These are phyloP conservation scores for Magnolia kwangsiensis DNA, from an alignment of 164 flowering plant species.

Conservation along the genomic window DNA sequence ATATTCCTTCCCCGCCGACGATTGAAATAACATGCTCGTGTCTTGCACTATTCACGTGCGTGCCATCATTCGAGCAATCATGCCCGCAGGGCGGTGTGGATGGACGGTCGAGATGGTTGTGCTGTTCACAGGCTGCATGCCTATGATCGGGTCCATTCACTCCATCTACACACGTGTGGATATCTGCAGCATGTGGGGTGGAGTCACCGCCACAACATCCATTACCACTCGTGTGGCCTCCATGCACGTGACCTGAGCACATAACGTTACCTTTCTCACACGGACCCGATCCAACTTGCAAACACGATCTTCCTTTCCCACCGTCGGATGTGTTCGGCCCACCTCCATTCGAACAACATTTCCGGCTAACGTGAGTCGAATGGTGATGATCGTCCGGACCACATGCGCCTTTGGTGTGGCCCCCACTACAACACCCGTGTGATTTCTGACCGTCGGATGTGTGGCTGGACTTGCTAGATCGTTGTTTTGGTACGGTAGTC, in stretches of 20 bases:
- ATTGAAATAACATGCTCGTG: background rate
- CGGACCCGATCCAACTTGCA: background rate
- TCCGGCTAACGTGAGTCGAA: slow-evolving; percentile 4
- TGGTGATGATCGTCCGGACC: background rate
- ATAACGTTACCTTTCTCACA: background rate
- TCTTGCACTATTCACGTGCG: background rate
- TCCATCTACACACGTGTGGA: background rate
- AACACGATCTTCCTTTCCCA: background rate
- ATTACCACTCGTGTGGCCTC: background rate
- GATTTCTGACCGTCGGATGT: slow-evolving; percentile 3
- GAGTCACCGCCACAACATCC: background rate
- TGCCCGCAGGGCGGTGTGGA: too few species aligned
- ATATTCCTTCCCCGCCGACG: background rate
- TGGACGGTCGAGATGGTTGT: background rate
- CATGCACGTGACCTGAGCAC: background rate
- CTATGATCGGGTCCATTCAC: too few species aligned
- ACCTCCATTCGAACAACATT: slow-evolving; percentile 13
- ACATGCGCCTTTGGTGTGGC: slow-evolving; percentile 1
- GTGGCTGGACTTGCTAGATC: slow-evolving; percentile 15
- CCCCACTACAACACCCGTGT: background rate
- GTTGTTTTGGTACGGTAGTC: slow-evolving; percentile 2
- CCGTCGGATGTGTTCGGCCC: background rate
- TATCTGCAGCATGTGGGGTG: background rate
- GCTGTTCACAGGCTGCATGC: background rate
- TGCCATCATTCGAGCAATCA: too few species aligned